A percentile compares a stretch with the other conserved stretches of the same genome.
Conservation (phyloP, 2,329 filamentous ascomycete genomes). For the Paramyrothecium sp. region DNA sequence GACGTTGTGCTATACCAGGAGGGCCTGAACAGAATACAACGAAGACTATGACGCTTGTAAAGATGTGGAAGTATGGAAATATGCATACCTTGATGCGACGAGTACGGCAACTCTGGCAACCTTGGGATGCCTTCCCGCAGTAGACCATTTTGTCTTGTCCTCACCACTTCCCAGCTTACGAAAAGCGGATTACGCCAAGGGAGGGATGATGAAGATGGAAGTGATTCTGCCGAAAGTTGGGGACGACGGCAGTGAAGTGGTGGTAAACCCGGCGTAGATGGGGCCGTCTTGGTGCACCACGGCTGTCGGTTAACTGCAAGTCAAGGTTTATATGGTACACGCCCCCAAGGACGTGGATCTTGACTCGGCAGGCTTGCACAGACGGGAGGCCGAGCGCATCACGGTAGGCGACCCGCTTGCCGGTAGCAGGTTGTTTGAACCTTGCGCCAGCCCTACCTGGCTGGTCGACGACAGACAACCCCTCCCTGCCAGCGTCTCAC, state of each 20-base stretch:
- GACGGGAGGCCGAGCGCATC: neutral
- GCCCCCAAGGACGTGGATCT: neutral
- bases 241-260: neutral
- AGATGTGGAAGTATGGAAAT: slow-evolving; percentile 5
- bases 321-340: neutral
- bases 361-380: neutral
- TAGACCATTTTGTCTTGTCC: slow-evolving; percentile 44
- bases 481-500: neutral
- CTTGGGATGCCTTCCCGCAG: slow-evolving; percentile 55
- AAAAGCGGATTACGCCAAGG: neutral
- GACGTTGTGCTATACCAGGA: too few relatives aligned
- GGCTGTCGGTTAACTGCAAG: neutral
- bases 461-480: neutral
- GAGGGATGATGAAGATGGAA: neutral
- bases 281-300: neutral
- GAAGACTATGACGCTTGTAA: neutral
- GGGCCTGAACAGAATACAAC: too few relatives aligned
- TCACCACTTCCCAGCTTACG: neutral
- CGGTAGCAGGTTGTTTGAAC: neutral
- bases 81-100: slow-evolving; percentile 53
- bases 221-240: neutral
- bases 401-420: neutral
- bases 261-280: neutral
- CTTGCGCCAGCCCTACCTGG: neutral
- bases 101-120: slow-evolving; percentile 52